Conservation (phyloP, 495 filamentous ascomycete genomes). For the Cenococcum geophilum region DNA sequence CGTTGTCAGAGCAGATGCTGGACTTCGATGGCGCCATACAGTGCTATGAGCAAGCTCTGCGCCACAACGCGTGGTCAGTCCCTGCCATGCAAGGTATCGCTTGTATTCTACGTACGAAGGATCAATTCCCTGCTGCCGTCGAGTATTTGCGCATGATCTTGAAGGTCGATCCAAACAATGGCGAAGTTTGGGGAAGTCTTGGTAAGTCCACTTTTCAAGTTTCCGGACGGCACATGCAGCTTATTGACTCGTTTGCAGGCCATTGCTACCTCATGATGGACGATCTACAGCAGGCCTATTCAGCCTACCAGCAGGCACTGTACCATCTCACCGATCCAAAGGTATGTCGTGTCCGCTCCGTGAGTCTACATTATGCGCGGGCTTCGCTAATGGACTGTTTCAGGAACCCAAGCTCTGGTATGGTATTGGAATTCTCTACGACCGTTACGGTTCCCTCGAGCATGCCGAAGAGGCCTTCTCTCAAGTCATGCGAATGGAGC, state of each 20-base stretch:
- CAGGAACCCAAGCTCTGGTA: constrained; percentile 99
- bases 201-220: constrained; percentile 47
- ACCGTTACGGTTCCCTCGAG: constrained; percentile 92
- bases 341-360: constrained; percentile 45
- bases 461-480: constrained; percentile 98
- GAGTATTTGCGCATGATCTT: constrained; percentile 89
- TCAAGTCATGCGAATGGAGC: constrained; percentile 98
- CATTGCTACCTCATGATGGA: constrained; percentile 99
- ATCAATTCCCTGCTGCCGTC: constrained; percentile 89
- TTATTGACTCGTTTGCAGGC: constrained; percentile 43
- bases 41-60: constrained; percentile 83
- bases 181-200: constrained; percentile 93
- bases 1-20: constrained; percentile 78
- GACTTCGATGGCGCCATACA: constrained; percentile 80
- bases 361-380: constrained; percentile 6
- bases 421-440: constrained; percentile 96
- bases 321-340: constrained; percentile 93
- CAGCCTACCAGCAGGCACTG: constrained; percentile 93
- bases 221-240: constrained; percentile 4
- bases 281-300: constrained; percentile 92
- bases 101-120: constrained; percentile 79
- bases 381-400: constrained; percentile 11
- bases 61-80: constrained; percentile 83
- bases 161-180: constrained; percentile 80
- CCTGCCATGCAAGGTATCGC: constrained; percentile 93